phyloP scores from a whole-genome alignment of 163 green algal genomes.

The Scenedesmus sp. region DNA sequence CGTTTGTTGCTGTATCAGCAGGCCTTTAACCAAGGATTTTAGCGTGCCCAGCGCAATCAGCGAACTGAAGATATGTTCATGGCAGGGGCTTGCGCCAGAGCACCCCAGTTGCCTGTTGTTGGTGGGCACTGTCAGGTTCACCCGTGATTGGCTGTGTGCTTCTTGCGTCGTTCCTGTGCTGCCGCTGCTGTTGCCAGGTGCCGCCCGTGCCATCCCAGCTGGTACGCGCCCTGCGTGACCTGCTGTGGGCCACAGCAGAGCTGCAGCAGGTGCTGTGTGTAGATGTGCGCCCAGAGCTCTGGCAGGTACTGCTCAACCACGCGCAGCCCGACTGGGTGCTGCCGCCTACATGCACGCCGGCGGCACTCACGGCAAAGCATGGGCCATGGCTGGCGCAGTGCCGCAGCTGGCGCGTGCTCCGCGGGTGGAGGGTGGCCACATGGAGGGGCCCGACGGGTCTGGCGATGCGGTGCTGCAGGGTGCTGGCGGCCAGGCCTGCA shows the following conservation, averaged over 20 bases:
- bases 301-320: slow-evolving; percentile 49
- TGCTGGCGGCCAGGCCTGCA: not conserved
- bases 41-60: too few relatives aligned
- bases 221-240: not conserved
- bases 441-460: not conserved
- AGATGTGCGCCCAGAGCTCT: slow-evolving; percentile 43
- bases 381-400: slow-evolving; percentile 5
- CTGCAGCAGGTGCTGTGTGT: slow-evolving; percentile 30
- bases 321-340: slow-evolving; percentile 46
- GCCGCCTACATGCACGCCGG: not conserved
- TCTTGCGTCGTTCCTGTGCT: not conserved
- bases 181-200: not conserved
- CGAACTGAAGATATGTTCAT: too few relatives aligned
- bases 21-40: too few relatives aligned
- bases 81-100: too few relatives aligned
- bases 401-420: not conserved
- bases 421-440: not conserved
- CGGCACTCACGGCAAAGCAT: not conserved
- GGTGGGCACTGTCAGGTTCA: too few relatives aligned
- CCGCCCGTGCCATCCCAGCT: slow-evolving; percentile 26
- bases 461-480: not conserved
- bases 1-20: not conserved
- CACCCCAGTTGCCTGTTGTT: too few relatives aligned
- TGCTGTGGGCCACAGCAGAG: slow-evolving; percentile 32
- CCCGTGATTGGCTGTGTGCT: not conserved